A percentile compares a stretch with the other conserved stretches of the same genome.
Conservation (phyloP, 2,329 filamentous ascomycete genomes). For the Dactylellina cionopaga region DNA sequence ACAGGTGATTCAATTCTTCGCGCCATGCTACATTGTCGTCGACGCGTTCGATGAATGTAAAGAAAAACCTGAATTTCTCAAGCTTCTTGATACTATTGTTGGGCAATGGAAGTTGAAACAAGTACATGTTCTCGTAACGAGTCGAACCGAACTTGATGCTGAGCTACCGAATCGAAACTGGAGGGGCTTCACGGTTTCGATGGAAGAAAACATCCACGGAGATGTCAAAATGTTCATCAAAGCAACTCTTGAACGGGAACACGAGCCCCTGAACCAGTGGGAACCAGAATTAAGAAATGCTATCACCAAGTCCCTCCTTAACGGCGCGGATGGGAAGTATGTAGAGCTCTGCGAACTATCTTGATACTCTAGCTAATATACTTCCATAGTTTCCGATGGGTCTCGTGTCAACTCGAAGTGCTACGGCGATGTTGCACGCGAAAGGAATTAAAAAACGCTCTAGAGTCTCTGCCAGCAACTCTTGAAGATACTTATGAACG, state of each 20-base stretch:
- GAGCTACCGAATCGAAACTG: slow-evolving; percentile 10
- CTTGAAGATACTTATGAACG: slow-evolving; percentile 10
- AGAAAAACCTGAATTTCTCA: slow-evolving; percentile 2
- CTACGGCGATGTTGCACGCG: background rate
- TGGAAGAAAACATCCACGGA: slow-evolving; percentile 2
- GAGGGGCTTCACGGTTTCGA: slow-evolving; percentile 15
- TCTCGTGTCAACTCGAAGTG: slow-evolving; percentile 7
- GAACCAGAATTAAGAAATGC: background rate
- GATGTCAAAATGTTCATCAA: background rate
- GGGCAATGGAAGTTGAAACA: slow-evolving; percentile 7
- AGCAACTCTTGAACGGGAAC: background rate
- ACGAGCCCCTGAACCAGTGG: slow-evolving; percentile 4
- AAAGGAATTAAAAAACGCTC: background rate
- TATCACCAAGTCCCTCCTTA: background rate
- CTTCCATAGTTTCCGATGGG: slow-evolving; percentile 9
- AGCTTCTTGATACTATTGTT: background rate
- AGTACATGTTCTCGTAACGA: slow-evolving; percentile 5
- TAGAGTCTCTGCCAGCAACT: slow-evolving; percentile 1
- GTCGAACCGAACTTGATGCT: slow-evolving; percentile 4
- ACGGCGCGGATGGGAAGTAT: slow-evolving; percentile 6
- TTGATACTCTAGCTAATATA: background rate
- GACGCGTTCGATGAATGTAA: slow-evolving; percentile 24
- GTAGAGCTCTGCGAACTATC: background rate
- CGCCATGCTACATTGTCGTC: slow-evolving; percentile 5
- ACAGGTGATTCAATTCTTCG: background rate